phyloP scores from a whole-genome alignment of 2,329 filamentous ascomycete genomes.

The Colletotrichum sp. region DNA sequence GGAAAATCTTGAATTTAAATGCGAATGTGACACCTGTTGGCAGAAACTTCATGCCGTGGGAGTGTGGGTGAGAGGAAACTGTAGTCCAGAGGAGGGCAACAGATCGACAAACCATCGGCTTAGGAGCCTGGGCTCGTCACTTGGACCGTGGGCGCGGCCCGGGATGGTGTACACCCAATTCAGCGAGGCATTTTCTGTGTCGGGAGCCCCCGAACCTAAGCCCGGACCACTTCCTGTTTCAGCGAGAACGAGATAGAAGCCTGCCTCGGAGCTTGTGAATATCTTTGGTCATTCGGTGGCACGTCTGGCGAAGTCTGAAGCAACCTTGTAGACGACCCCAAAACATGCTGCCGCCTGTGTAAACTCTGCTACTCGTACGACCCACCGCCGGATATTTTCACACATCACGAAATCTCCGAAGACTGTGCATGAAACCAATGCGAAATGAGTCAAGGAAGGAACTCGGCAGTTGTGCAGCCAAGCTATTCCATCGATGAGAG shows the following conservation, averaged over 20 bases:
- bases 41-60: not conserved
- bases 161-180: not conserved
- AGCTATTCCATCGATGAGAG: not conserved
- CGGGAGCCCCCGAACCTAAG: not conserved
- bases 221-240: not conserved
- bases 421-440: not conserved
- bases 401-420: not conserved
- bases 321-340: not conserved
- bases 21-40: not conserved
- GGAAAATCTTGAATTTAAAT: not conserved
- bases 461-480: not conserved
- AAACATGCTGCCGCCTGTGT: not conserved
- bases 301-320: not conserved
- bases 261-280: not conserved
- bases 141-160: not conserved
- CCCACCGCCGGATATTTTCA: not conserved
- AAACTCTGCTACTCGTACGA: not conserved
- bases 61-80: not conserved
- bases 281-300: not conserved
- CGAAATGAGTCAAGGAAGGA: not conserved
- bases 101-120: not conserved
- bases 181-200: not conserved
- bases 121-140: not conserved
- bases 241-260: not conserved
- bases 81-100: not conserved